Percentiles rank a stretch among this genome's conserved stretches.
Evolutionary conservation across 148 eudicot genomes (phyloP).

Genomic region (Chenopodium suecicum): DNA sequence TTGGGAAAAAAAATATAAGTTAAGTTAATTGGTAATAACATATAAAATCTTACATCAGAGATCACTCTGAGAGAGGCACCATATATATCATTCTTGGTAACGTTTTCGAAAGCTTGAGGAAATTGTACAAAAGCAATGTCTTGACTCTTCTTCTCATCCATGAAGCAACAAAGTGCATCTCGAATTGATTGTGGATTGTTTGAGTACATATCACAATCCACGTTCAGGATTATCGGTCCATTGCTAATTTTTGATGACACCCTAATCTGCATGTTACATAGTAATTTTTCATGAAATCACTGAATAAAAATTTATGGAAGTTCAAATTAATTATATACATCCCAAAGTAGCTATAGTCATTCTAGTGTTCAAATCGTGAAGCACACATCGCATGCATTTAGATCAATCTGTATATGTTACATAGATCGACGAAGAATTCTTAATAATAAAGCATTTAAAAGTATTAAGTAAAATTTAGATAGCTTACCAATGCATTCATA

Average conservation of each 20-base stretch:
- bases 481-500: slow-evolving; percentile 78
- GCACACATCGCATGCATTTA: too few species aligned
- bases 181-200: slow-evolving; percentile 54
- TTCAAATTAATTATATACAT: too few species aligned
- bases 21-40: too few species aligned
- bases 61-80: slow-evolving; percentile 38
- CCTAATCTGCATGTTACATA: slow-evolving; percentile 54
- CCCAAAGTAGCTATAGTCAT: too few species aligned
- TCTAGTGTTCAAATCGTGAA: too few species aligned
- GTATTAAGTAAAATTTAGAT: background rate
- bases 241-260: slow-evolving; percentile 81
- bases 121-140: slow-evolving; percentile 74
- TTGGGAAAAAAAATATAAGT: background rate
- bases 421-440: too few species aligned
- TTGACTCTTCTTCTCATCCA: slow-evolving; percentile 71
- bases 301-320: too few species aligned
- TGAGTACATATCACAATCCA: slow-evolving; percentile 89
- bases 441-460: too few species aligned
- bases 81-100: slow-evolving; percentile 61
- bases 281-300: too few species aligned
- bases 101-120: slow-evolving; percentile 58
- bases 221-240: slow-evolving; percentile 60
- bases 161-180: slow-evolving; percentile 77
- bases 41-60: slow-evolving; percentile 34
- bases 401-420: too few species aligned